Evolutionary conservation across 306 rosid species (phyloP), one percentile per base, ranked within the genome.

Genomic region (Mucuna pruriens): DNA sequence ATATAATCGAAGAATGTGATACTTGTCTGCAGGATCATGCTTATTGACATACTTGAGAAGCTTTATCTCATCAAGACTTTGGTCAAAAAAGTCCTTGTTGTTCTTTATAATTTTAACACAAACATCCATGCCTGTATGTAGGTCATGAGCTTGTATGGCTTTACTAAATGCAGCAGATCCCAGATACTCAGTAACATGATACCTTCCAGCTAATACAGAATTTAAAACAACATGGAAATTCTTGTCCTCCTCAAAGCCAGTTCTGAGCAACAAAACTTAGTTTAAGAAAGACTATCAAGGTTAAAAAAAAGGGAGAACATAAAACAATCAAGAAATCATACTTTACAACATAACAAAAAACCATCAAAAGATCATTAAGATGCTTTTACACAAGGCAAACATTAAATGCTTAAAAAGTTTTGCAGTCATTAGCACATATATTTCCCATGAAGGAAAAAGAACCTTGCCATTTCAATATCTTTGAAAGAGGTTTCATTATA

Each of bases 211-310:
- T 83, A 93, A 79, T 63, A 91, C 93, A 23, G 97, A 93, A 86
- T 93, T 93, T 83, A 93, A 83, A 58, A 93, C 94, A 69, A 93
- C 97, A 61, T 91, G 97, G 87, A 93, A 93, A 85, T 91, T 93
- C 90, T 93, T 93, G 92, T 91, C 97, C 89, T 93, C 97, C 84
- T 93, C 97, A 86, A 93, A 93, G 76, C 97, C 97, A 91, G 97
- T 93, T 86, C 97, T 93, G 91, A 52, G 54, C 78, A 84, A 81
- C 74, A 82, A 84, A 82, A 73, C 67, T 71, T 11, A 4, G 22
- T 44, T 44, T 69, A 42, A 44, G 74, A 68, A 40, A 68, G 57
- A 44, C 39, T 44, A 44, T 44, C 12, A 69, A 44, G 38, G 22
- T 31, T 69, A 44, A 22, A 36, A 22, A 36, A 63, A 42, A 44